Conservation (phyloP, 2,329 filamentous ascomycete genomes). For the Alternaria incomplexa region DNA sequence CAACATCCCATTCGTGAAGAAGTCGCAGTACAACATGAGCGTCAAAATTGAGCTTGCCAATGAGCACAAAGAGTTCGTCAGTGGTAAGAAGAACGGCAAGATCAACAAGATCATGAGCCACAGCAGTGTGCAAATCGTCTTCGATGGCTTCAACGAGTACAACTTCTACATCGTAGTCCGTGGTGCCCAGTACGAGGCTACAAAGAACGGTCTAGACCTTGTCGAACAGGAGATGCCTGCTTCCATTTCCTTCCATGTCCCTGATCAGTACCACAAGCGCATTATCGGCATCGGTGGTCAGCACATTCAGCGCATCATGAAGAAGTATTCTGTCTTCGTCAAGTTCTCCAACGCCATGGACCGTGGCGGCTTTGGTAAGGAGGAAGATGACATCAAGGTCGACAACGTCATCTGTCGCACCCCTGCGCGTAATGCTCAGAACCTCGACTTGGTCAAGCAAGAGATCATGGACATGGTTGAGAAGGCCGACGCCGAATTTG, state of each 20-base stretch:
- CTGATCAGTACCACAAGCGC: constrained; percentile 98
- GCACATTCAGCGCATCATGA: constrained; percentile 99
- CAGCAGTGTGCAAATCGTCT: constrained; percentile 98
- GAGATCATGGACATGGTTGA: constrained; percentile 99
- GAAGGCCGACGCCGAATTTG: constrained; percentile 95
- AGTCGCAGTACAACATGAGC: constrained; percentile 88
- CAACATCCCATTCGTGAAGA: constrained; percentile 85
- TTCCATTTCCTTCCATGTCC: constrained; percentile 98
- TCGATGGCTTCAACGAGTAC: constrained; percentile 99
- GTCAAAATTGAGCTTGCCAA: constrained; percentile 99
- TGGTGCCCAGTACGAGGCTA: constrained; percentile 88
- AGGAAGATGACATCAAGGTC: constrained; percentile 97
- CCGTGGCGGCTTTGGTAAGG: constrained; percentile 87
- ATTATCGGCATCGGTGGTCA: constrained; percentile 99
- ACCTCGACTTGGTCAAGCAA: constrained; percentile 94
- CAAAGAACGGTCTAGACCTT: constrained; percentile 87
- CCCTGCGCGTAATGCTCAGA: constrained; percentile 94
- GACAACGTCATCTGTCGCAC: constrained; percentile 99
- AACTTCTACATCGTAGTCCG: constrained; percentile 99
- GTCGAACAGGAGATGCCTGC: constrained; percentile 99
- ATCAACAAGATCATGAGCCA: constrained; percentile 99
- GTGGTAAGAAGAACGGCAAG: constrained; percentile 99
- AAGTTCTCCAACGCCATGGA: constrained; percentile 99
- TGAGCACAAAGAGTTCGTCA: constrained; percentile 99
- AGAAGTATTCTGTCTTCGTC: constrained; percentile 99